A percentile compares a stretch with the other conserved stretches of the same genome.
phyloP scores from a whole-genome alignment of 257 asterid species.

The Solanum gandarillasii region DNA sequence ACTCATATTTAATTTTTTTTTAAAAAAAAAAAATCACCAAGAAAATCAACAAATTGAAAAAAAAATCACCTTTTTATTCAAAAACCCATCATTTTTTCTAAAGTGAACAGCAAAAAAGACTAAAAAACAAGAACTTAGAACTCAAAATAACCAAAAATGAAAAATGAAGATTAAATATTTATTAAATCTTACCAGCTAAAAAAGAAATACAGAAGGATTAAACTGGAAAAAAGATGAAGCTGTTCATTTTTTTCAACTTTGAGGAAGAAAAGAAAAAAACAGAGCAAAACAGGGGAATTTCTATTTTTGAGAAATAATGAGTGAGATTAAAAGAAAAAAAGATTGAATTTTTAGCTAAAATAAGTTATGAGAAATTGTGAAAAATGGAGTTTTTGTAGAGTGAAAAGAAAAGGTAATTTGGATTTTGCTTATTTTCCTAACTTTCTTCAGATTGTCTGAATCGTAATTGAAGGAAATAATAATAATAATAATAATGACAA shows the following conservation, averaged over 20 bases:
- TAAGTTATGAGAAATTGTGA: slow-evolving; percentile 25
- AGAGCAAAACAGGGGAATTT: not conserved
- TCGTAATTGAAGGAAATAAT: slow-evolving; percentile 6
- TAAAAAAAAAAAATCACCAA: not conserved
- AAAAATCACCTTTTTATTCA: slow-evolving; percentile 12
- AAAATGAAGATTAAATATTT: not conserved
- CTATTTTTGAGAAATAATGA: slow-evolving; percentile 11
- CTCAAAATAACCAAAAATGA: not conserved
- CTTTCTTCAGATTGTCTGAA: slow-evolving; percentile 40
- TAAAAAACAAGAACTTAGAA: not conserved
- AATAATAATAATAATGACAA: not conserved
- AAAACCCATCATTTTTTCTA: slow-evolving; percentile 20
- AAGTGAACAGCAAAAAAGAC: not conserved
- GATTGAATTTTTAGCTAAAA: slow-evolving; percentile 16
- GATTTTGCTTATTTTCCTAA: slow-evolving; percentile 19
- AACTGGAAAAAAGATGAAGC: slow-evolving; percentile 6
- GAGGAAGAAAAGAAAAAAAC: not conserved
- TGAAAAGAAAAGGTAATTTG: slow-evolving; percentile 23
- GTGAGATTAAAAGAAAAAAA: not conserved
- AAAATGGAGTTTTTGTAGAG: slow-evolving; percentile 12
- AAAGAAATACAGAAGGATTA: slow-evolving; percentile 6
- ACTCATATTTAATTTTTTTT: not conserved
- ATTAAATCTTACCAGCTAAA: slow-evolving; percentile 5
- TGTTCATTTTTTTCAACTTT: not conserved
- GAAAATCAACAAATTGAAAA: not conserved